phyloP scores from a whole-genome alignment of 352 stramenopile genomes.

The Globisporangium canariense region DNA sequence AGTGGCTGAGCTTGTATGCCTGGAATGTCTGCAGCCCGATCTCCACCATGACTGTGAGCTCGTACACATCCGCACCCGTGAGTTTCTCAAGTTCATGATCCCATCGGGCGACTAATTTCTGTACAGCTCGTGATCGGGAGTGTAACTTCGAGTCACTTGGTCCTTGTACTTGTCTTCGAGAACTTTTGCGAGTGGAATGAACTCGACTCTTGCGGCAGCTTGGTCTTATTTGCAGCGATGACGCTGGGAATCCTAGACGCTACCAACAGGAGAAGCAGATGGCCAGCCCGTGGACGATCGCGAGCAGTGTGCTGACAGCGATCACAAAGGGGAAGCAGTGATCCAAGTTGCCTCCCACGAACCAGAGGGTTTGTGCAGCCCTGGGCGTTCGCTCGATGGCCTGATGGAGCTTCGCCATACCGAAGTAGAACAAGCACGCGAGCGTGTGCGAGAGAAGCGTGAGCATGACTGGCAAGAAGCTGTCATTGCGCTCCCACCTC shows the following conservation, averaged over 20 bases:
- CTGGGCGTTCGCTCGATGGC: not conserved
- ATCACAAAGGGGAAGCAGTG: slow-evolving; percentile 3
- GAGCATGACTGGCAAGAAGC: not conserved
- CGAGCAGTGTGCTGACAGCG: not conserved
- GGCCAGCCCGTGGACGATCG: not conserved
- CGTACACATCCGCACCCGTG: not conserved
- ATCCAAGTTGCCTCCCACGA: not conserved
- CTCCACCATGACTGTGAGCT: slow-evolving; percentile 14
- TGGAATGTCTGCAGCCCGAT: not conserved
- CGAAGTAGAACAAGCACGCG: not conserved
- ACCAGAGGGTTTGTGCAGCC: not conserved
- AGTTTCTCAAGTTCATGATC: not conserved
- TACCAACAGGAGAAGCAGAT: slow-evolving; percentile 8
- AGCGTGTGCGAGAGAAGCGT: slow-evolving; percentile 4
- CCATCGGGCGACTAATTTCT: too few relatives aligned
- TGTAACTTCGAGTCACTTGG: too few relatives aligned
- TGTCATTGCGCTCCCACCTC: too few relatives aligned
- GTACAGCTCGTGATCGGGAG: too few relatives aligned
- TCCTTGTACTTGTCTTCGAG: too few relatives aligned
- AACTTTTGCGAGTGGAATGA: too few relatives aligned
- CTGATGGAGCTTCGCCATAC: slow-evolving; percentile 1
- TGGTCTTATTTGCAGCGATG: not conserved
- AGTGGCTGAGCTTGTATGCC: not conserved
- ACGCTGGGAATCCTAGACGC: not conserved
- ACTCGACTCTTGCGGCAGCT: not conserved